Evolutionary conservation across 176 grass and related monocot genomes (phyloP), one percentile per base, ranked within the genome.

Genomic region (Dactylis glomerata): DNA sequence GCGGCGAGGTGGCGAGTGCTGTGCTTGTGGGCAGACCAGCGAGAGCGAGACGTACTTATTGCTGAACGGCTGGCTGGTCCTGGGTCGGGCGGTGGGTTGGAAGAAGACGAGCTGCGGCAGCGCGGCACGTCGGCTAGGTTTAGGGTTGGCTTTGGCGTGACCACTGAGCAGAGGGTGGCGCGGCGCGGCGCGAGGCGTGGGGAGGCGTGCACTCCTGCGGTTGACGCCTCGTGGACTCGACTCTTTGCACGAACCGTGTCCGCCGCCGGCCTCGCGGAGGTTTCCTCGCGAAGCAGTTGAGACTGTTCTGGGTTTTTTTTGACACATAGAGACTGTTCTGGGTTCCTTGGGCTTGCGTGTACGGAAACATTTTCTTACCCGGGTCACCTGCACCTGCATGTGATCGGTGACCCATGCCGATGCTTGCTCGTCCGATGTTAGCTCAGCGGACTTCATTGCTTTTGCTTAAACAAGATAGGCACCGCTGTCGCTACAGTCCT

Each of bases 231-330:
- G 46, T 75, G 87, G 46, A 52, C 47, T 61, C 32, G 81, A 87
- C 84, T 83, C 84, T 88, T 78, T 47, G 79, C 80, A 58, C 57
- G 77, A 32, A 22, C 45, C 79, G 20, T 76, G 61, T 30, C 55
- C 68, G 49, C 26, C 41, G 15, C 55, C 46, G 79, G n/a, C n/a
- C n/a, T n/a, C n/a, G n/a, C n/a, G n/a, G 10, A 37, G 33, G 34
- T 27, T 22, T 66, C 14, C 20, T 32, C 31, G 19, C 32, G 47
- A 58, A 34, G 70, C 27, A 8, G 84, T 36, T 79, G 50, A 58
- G 65, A 85, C 15, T 0, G 24, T 7, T 22, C 6, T 0, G n/a
- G n/a, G n/a, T n/a, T n/a, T n/a, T n/a, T n/a, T n/a, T n/a, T n/a
- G n/a, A n/a, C n/a, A n/a, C n/a, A n/a, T n/a, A n/a, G n/a, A n/a